These are phyloP conservation scores for Verticillium albo-atrum DNA, from an alignment of 2,329 filamentous ascomycete genomes.

Conservation along the genomic window DNA sequence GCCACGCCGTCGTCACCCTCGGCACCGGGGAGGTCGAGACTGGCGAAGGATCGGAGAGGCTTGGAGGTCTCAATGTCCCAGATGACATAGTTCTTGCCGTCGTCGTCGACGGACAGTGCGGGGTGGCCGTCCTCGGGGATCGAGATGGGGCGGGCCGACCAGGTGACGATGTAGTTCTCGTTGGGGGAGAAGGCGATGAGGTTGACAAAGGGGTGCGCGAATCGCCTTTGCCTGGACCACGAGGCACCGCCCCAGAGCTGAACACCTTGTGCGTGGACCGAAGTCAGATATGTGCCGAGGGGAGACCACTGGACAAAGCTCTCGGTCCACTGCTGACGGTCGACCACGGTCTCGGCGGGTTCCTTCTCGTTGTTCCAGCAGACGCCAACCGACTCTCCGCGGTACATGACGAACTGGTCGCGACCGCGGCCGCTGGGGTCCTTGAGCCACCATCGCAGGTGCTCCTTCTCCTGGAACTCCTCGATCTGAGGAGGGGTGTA, in stretches of 20 bases:
- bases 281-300: conserved; percentile 87
- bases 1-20: conserved; percentile 47
- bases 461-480: conserved; percentile 86
- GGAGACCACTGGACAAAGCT: conserved; percentile 98
- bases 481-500: conserved; percentile 80
- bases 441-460: conserved; percentile 87
- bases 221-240: conserved; percentile 88
- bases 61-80: conserved; percentile 92
- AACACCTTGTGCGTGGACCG: conserved; percentile 92
- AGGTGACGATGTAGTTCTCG: conserved; percentile 92
- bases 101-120: conserved; percentile 82
- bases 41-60: conserved; percentile 88
- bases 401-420: conserved; percentile 95
- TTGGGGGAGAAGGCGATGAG: conserved; percentile 91
- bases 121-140: conserved; percentile 86
- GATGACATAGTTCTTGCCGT: conserved; percentile 98
- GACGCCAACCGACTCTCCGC: conserved; percentile 85
- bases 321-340: conserved; percentile 95
- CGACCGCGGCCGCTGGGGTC: conserved; percentile 75
- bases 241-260: conserved; percentile 92
- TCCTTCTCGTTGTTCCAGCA: conserved; percentile 99
- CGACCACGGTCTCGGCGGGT: conserved; percentile 79
- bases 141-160: conserved; percentile 90
- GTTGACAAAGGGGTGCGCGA: conserved; percentile 93
- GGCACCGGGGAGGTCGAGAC: conserved; percentile 68